A percentile compares a stretch with the other conserved stretches of the same genome.
Evolutionary conservation across 495 filamentous ascomycete genomes (phyloP).

Genomic region (Alectoria sarmentosa): DNA sequence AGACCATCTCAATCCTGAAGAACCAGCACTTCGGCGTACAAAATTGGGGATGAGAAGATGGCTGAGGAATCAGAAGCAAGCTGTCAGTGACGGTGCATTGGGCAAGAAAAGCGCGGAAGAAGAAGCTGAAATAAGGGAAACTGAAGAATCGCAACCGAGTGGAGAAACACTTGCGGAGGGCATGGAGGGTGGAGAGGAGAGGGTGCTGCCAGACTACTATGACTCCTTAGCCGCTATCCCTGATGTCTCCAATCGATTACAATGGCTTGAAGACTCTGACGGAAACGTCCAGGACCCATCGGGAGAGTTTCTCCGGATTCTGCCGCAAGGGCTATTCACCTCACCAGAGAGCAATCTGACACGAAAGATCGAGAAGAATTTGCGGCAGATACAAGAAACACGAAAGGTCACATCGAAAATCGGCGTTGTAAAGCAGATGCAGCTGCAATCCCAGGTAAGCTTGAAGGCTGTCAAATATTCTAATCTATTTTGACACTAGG

Average conservation of each 20-base stretch:
- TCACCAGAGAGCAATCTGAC: conserved; percentile 70
- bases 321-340: conserved; percentile 66
- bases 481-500: conserved; percentile 11
- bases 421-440: conserved; percentile 98
- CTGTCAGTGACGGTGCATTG: conserved; percentile 40
- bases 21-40: conserved; percentile 76
- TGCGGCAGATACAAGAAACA: conserved; percentile 94
- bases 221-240: conserved; percentile 79
- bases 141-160: conserved; percentile 42
- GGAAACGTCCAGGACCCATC: conserved; percentile 79
- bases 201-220: conserved; percentile 85
- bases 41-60: conserved; percentile 75
- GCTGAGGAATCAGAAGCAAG: conserved; percentile 63
- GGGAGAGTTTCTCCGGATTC: conserved; percentile 70
- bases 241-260: conserved; percentile 64
- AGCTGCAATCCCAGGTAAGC: conserved; percentile 86
- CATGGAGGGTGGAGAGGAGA: conserved; percentile 77
- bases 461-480: neutral
- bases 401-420: conserved; percentile 94
- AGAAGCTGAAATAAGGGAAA: conserved; percentile 38
- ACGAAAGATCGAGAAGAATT: conserved; percentile 80
- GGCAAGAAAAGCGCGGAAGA: conserved; percentile 38
- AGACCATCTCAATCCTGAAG: conserved; percentile 77
- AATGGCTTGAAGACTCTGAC: conserved; percentile 82
- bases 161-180: conserved; percentile 80